These are phyloP conservation scores for Erodium texanum DNA, from an alignment of 441 rosid genomes.

Conservation along the genomic window DNA sequence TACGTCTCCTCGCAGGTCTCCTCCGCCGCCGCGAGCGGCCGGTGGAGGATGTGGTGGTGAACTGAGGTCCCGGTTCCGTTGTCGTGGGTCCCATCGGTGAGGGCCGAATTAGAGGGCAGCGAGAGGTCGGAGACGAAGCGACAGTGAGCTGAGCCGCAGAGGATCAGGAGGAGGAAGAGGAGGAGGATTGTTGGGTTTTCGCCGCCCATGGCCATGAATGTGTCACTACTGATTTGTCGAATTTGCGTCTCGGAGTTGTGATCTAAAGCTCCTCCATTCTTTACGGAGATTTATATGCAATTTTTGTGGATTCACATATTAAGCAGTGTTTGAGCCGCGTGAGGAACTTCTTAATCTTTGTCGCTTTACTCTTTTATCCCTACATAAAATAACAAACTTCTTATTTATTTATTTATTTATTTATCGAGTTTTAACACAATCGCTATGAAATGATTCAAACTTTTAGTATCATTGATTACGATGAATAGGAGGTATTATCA, in stretches of 20 bases:
- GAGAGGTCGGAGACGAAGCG: constrained; percentile 19
- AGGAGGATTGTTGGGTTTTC: not conserved
- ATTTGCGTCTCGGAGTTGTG: not conserved
- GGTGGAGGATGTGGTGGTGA: constrained; percentile 5
- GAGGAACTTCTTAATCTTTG: too few species aligned
- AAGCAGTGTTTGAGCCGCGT: not conserved
- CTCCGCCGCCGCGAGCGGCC: constrained; percentile 17
- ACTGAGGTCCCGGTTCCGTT: too few species aligned
- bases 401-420: too few species aligned
- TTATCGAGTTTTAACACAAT: too few species aligned
- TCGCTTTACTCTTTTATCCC: too few species aligned
- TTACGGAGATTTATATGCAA: not conserved
- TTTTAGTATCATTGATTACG: too few species aligned
- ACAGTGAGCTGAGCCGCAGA: constrained; percentile 23
- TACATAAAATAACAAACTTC: too few species aligned
- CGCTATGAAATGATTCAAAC: too few species aligned
- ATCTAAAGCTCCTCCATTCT: not conserved
- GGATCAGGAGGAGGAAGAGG: constrained; percentile 1
- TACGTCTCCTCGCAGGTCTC: constrained; percentile 72
- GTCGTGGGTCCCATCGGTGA: constrained; percentile 23
- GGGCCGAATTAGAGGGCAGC: constrained; percentile 17
- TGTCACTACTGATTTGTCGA: not conserved
- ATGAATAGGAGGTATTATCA: too few species aligned
- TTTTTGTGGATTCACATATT: not conserved
- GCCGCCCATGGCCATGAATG: not conserved